Base-by-base conservation (phyloP, 2,329 filamentous ascomycete genomes). In the Fusarium gaditjirri region DNA sequence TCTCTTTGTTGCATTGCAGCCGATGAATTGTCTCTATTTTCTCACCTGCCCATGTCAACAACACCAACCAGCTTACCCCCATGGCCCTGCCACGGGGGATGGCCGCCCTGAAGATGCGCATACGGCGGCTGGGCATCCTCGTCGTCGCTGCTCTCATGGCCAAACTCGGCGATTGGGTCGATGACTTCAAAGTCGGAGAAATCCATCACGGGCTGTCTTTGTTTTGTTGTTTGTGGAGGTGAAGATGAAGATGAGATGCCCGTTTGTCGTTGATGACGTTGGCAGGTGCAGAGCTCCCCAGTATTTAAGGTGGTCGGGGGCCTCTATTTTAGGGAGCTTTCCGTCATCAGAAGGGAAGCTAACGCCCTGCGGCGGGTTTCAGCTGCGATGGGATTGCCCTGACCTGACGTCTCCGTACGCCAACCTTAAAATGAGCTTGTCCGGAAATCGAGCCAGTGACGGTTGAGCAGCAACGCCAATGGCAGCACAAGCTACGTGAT, bases 41-140 rank as follows among this genome's bases (percentile, higher is more conserved):
- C 50, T 75, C 46, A 75, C 80, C 81, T 82, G 68, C 81, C 81
- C 81, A 82, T 82, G 55, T 82, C 81, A 46, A 82, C 81, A 31
- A 82, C 77, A 23, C 79, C 81, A 16, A 79, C 64, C 35, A 80
- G 76, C 56, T 78, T 76, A 35, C 73, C 75, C 19, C 73, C 69
- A 42, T 78, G 78, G 33, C 78, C 78, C 47, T 75, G 70, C 78
- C 78, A 80, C 16, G 78, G 78, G 5, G 76, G 76, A 53, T 75
- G 75, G 12, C 75, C 72, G 11, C 68, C 70, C 8, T 61, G 57
- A 13, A 68, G 50, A 31, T 58, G 43, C 39, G 29, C 49, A 29
- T 46, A 38, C 17, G 31, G 44, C 27, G 58, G 46, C 43, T 68
- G 64, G 29, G 29, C 33, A 25, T 70, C 75, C 27, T 70, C 44